A percentile compares a stretch with the other conserved stretches of the same genome.
phyloP scores from a whole-genome alignment of 768 basidiomycete genomes.

The Xerocomellus chrysenteron region DNA sequence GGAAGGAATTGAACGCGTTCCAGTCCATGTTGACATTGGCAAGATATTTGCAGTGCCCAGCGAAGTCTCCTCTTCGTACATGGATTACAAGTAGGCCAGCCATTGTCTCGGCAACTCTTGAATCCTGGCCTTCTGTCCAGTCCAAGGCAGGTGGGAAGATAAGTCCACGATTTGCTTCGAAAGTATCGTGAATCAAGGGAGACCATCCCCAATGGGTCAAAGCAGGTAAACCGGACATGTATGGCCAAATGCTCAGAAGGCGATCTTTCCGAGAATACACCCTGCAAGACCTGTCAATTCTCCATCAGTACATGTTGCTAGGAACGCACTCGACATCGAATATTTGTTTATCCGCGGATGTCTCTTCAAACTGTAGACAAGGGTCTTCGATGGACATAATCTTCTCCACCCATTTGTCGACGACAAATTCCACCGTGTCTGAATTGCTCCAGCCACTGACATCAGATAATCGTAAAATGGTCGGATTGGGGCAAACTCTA shows the following conservation, averaged over 20 bases:
- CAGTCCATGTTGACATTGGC: constrained; percentile 34
- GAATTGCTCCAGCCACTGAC: constrained; percentile 20
- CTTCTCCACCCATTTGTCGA: constrained; percentile 37
- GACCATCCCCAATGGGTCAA: constrained; percentile 38
- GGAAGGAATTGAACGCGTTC: constrained; percentile 46
- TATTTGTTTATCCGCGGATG: constrained; percentile 15
- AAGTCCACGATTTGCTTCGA: constrained; percentile 18
- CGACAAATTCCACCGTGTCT: constrained; percentile 29
- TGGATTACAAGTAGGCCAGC: constrained; percentile 46
- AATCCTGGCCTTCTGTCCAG: constrained; percentile 2
- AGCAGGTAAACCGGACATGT: constrained; percentile 32
- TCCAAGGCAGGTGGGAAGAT: constrained; percentile 19
- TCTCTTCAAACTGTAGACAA: constrained; percentile 38
- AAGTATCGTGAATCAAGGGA: constrained; percentile 29
- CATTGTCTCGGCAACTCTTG: constrained; percentile 9
- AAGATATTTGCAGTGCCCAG: constrained; percentile 42
- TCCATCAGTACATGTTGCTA: neutral
- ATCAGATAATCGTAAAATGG: constrained; percentile 30
- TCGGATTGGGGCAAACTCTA: constrained; percentile 36
- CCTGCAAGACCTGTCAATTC: constrained; percentile 17
- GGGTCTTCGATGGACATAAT: constrained; percentile 34
- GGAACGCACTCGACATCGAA: constrained; percentile 16
- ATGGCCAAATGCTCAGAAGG: constrained; percentile 35
- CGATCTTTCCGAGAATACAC: constrained; percentile 30
- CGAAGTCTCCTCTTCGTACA: constrained; percentile 50